These are phyloP conservation scores for Lactarius trivialis DNA, from an alignment of 768 basidiomycete species.

Conservation along the genomic window DNA sequence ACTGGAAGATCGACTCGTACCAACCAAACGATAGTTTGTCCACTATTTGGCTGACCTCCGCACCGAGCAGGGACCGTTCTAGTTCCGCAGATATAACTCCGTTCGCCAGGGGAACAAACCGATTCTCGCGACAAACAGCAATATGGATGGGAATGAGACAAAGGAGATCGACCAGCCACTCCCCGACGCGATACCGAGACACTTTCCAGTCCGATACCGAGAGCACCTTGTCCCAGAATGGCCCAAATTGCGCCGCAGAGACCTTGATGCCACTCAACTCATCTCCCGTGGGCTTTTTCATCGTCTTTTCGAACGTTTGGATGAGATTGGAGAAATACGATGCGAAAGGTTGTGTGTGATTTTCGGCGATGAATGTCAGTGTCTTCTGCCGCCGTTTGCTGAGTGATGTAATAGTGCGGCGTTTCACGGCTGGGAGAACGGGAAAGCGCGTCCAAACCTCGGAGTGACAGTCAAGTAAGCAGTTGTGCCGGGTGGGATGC, in stretches of 20 bases:
- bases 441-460: conserved; percentile 16
- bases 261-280: conserved; percentile 36
- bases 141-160: conserved; percentile 63
- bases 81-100: conserved; percentile 23
- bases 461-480: conserved; percentile 6
- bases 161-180: conserved; percentile 56
- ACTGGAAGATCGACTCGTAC: conserved; percentile 60
- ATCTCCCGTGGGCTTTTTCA: conserved; percentile 47
- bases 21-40: conserved; percentile 52
- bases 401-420: conserved; percentile 11
- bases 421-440: conserved; percentile 13
- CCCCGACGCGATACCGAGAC: conserved; percentile 43
- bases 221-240: conserved; percentile 23
- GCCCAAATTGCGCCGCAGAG: conserved; percentile 28
- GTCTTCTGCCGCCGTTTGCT: conserved; percentile 29
- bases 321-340: conserved; percentile 43
- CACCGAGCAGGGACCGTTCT: conserved; percentile 50
- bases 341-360: conserved; percentile 31
- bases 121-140: conserved; percentile 37
- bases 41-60: conserved; percentile 52
- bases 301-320: conserved; percentile 39
- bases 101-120: conserved; percentile 3
- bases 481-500: conserved; percentile 36
- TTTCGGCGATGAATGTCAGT: conserved; percentile 41
- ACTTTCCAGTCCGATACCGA: conserved; percentile 18